These are phyloP conservation scores for Penicillium herquei DNA, from an alignment of 495 filamentous ascomycete species.

Conservation along the genomic window DNA sequence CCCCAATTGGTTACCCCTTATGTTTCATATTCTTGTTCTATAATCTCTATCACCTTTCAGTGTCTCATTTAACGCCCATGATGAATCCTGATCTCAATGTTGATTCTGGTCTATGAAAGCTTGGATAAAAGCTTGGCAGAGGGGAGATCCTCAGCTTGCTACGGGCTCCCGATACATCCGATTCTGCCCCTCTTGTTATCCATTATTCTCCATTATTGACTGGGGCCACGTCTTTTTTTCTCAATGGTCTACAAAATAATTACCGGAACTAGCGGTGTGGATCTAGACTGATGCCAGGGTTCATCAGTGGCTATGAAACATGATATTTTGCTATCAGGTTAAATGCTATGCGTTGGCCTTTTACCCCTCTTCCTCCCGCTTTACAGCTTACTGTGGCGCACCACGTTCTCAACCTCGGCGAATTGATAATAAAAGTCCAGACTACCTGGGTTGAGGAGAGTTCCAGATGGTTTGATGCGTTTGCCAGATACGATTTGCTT, in stretches of 20 bases:
- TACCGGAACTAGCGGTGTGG: slow-evolving; percentile 2
- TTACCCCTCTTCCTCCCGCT: background rate
- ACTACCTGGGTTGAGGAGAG: slow-evolving; percentile 71
- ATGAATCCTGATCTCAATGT: background rate
- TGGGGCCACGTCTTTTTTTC: slow-evolving; percentile 13
- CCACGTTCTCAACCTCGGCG: slow-evolving; percentile 69
- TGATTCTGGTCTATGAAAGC: slow-evolving; percentile 19
- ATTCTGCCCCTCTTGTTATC: background rate
- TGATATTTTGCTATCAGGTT: too few species aligned
- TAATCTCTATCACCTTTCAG: background rate
- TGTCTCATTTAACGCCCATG: background rate
- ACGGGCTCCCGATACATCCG: slow-evolving; percentile 6
- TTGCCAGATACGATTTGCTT: slow-evolving; percentile 81
- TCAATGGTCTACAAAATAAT: background rate
- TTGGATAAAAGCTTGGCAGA: slow-evolving; percentile 11
- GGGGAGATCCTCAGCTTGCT: slow-evolving; percentile 1
- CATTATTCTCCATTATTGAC: background rate
- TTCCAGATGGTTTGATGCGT: slow-evolving; percentile 71
- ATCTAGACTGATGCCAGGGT: background rate
- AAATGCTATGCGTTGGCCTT: background rate
- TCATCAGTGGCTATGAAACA: background rate
- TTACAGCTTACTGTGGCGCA: slow-evolving; percentile 24
- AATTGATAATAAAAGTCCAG: slow-evolving; percentile 79
- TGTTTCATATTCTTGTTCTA: background rate
- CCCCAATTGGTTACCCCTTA: background rate